Percentiles rank a stretch among this genome's conserved stretches.
Evolutionary conservation across 495 filamentous ascomycete genomes (phyloP).

Genomic region (Aspergillus sparsus): DNA sequence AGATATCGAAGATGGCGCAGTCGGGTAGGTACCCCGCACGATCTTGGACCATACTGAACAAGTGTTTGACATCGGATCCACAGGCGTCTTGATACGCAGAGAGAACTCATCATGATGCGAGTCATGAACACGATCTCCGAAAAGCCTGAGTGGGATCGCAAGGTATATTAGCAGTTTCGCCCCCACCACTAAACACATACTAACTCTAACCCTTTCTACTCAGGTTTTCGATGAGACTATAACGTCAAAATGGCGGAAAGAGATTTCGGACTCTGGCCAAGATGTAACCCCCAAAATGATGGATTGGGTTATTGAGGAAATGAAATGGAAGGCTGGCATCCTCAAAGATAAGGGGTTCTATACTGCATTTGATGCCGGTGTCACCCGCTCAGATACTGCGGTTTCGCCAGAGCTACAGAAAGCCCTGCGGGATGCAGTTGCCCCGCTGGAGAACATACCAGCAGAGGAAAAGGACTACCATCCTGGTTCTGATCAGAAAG

Average conservation of each 20-base stretch:
- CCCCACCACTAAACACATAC: neutral
- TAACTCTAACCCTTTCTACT: neutral
- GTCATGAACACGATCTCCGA: slow-evolving; percentile 43
- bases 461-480: slow-evolving; percentile 7
- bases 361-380: neutral
- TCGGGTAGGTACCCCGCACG: neutral
- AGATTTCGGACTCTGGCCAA: slow-evolving; percentile 20
- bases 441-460: slow-evolving; percentile 3
- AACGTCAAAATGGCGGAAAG: slow-evolving; percentile 8
- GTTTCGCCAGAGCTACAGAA: neutral
- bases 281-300: slow-evolving; percentile 51
- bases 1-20: slow-evolving; percentile 10
- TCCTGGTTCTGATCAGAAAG: slow-evolving; percentile 13
- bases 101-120: slow-evolving; percentile 41
- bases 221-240: slow-evolving; percentile 12
- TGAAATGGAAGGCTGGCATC: slow-evolving; percentile 44
- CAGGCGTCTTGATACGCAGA: slow-evolving; percentile 25
- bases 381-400: slow-evolving; percentile 12
- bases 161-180: slow-evolving; percentile 7
- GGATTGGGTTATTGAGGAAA: slow-evolving; percentile 52
- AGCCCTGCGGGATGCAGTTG: neutral
- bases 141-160: slow-evolving; percentile 47
- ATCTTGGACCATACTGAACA: neutral
- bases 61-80: too few relatives aligned
- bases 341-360: neutral